Conservation (phyloP, 768 basidiomycete species). For the Trametes sanguinea region DNA sequence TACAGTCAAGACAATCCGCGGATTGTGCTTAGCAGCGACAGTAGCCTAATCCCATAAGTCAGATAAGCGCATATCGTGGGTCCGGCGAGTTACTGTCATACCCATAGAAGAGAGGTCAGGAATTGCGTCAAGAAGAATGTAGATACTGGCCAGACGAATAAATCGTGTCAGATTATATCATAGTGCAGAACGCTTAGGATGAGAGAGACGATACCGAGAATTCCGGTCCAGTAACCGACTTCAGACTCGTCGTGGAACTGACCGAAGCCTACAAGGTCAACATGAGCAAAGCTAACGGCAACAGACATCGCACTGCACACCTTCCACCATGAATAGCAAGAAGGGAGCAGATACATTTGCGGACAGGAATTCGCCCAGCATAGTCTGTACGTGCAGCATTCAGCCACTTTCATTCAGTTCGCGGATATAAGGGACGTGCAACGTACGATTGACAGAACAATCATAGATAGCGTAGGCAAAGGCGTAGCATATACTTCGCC, state of each 20-base stretch:
- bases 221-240: slow-evolving; percentile 87
- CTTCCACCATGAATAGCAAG: slow-evolving; percentile 93
- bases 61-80: not conserved
- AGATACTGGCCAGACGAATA: slow-evolving; percentile 50
- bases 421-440: slow-evolving; percentile 7
- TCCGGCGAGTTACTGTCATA: slow-evolving; percentile 31
- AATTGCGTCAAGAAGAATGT: slow-evolving; percentile 96
- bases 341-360: slow-evolving; percentile 94
- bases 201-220: slow-evolving; percentile 59
- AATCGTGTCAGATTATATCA: no score
- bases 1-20: slow-evolving; percentile 78
- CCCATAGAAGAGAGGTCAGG: slow-evolving; percentile 92
- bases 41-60: slow-evolving; percentile 58
- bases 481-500: slow-evolving; percentile 77
- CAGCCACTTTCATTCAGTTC: not conserved
- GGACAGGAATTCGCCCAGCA: slow-evolving; percentile 93
- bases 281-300: not conserved
- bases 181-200: no score
- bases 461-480: slow-evolving; percentile 83
- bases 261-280: slow-evolving; percentile 53
- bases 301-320: slow-evolving; percentile 35
- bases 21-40: slow-evolving; percentile 90
- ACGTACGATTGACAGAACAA: slow-evolving; percentile 86
- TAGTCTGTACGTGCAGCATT: slow-evolving; percentile 52
- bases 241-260: slow-evolving; percentile 77